Conservation (phyloP, 2,329 filamentous ascomycete genomes). For the Fusarium paranaense region DNA sequence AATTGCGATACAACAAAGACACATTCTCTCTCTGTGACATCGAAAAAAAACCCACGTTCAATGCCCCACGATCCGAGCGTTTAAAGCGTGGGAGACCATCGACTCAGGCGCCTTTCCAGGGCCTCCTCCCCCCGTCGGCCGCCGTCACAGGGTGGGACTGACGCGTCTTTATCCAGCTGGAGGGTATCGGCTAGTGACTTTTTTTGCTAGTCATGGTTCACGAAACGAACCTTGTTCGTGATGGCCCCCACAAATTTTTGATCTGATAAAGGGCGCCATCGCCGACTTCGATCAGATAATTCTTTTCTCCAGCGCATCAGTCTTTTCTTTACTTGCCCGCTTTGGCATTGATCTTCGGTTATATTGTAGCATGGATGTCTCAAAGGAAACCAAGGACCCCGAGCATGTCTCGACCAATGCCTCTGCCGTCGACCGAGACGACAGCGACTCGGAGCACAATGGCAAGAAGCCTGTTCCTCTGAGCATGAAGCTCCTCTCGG, state of each 20-base stretch:
- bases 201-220: neutral
- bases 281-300: conserved; percentile 22
- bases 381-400: conserved; percentile 18
- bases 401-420: conserved; percentile 9
- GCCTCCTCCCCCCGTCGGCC: neutral
- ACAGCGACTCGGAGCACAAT: conserved; percentile 26
- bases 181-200: neutral
- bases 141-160: conserved; percentile 12
- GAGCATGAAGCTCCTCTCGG: conserved; percentile 51
- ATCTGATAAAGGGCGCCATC: conserved; percentile 39
- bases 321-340: neutral
- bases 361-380: conserved; percentile 4
- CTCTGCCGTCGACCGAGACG: conserved; percentile 19
- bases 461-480: conserved; percentile 41
- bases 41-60: neutral
- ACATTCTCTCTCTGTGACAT: neutral
- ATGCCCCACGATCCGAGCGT: neutral
- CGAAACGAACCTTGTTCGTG: neutral
- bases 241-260: conserved; percentile 31
- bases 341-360: neutral
- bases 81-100: neutral
- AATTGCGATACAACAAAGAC: neutral
- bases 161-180: conserved; percentile 16
- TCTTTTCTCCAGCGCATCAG: neutral
- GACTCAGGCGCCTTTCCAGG: neutral